These are phyloP conservation scores for Venturiaceae sp. DNA, from an alignment of 2,329 filamentous ascomycete genomes.

Conservation along the genomic window DNA sequence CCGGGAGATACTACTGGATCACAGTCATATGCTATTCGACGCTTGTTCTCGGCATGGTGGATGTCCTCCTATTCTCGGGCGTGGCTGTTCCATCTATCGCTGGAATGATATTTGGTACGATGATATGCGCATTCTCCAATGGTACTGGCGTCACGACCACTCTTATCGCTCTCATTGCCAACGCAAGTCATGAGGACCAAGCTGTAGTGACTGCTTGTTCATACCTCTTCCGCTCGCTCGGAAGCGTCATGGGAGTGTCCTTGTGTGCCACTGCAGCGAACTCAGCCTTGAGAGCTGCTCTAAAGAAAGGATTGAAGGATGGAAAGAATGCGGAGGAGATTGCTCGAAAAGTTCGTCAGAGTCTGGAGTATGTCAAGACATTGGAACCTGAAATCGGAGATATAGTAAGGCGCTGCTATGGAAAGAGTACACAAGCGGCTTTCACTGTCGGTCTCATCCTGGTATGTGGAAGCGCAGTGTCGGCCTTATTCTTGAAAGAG, in stretches of 20 bases:
- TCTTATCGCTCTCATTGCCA: slow-evolving; percentile 62
- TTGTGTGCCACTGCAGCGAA: slow-evolving; percentile 63
- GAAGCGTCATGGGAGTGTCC: slow-evolving; percentile 56
- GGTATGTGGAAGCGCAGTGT: slow-evolving; percentile 38
- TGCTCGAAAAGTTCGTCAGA: slow-evolving; percentile 59
- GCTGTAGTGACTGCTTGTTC: slow-evolving; percentile 70
- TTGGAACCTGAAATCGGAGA: slow-evolving; percentile 50
- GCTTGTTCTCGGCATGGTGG: slow-evolving; percentile 43
- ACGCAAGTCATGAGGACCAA: slow-evolving; percentile 56
- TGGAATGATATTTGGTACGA: slow-evolving; percentile 48
- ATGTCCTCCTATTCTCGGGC: slow-evolving; percentile 50
- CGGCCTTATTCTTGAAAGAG: slow-evolving; percentile 35
- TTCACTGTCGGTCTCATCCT: slow-evolving; percentile 41
- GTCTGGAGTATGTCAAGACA: slow-evolving; percentile 56
- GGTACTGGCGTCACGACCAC: slow-evolving; percentile 60
- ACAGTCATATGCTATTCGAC: slow-evolving; percentile 48
- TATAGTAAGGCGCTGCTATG: slow-evolving; percentile 59
- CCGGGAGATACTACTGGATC: slow-evolving; percentile 62
- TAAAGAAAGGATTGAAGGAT: slow-evolving; percentile 44
- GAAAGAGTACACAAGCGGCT: slow-evolving; percentile 42
- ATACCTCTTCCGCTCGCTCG: slow-evolving; percentile 71
- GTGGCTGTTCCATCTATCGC: slow-evolving; percentile 36
- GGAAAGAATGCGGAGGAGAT: slow-evolving; percentile 54
- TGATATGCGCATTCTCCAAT: slow-evolving; percentile 43
- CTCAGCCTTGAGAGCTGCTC: slow-evolving; percentile 49